Percentiles rank a stretch among this genome's conserved stretches.
Evolutionary conservation across 129 eudicot genomes (phyloP).

Genomic region (Flaveria brownii): DNA sequence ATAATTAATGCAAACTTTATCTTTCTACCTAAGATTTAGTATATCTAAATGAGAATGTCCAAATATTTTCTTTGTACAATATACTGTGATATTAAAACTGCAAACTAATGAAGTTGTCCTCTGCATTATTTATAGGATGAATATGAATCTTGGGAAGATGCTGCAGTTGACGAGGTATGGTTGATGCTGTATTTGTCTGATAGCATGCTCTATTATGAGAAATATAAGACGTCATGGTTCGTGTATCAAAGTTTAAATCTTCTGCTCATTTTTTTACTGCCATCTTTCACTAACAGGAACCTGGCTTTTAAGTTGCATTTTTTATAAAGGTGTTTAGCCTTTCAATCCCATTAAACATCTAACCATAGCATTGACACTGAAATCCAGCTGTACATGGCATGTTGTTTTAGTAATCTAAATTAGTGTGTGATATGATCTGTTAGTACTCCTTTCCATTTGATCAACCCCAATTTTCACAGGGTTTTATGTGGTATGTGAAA

Average conservation of each 20-base stretch:
- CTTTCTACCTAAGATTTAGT: slow-evolving; percentile 3
- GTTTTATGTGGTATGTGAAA: slow-evolving; percentile 7
- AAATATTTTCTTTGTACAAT: background rate
- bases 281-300: slow-evolving; percentile 2
- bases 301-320: background rate
- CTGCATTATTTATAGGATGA: slow-evolving; percentile 65
- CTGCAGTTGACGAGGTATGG: slow-evolving; percentile 57
- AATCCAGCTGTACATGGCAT: background rate
- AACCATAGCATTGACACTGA: background rate
- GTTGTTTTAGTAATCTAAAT: background rate
- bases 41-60: slow-evolving; percentile 3
- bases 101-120: slow-evolving; percentile 27
- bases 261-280: slow-evolving; percentile 4
- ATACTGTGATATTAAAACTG: background rate
- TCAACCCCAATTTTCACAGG: background rate
- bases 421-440: background rate
- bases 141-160: slow-evolving; percentile 79
- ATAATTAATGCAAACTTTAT: background rate
- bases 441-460: slow-evolving; percentile 5
- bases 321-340: background rate
- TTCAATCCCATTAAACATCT: background rate
- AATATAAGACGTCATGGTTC: background rate
- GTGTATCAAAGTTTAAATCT: background rate
- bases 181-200: slow-evolving; percentile 10
- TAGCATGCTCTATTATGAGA: slow-evolving; percentile 21